A percentile compares a stretch with the other conserved stretches of the same genome.
phyloP scores from a whole-genome alignment of 768 basidiomycete genomes.

The Tylopilus felleus region DNA sequence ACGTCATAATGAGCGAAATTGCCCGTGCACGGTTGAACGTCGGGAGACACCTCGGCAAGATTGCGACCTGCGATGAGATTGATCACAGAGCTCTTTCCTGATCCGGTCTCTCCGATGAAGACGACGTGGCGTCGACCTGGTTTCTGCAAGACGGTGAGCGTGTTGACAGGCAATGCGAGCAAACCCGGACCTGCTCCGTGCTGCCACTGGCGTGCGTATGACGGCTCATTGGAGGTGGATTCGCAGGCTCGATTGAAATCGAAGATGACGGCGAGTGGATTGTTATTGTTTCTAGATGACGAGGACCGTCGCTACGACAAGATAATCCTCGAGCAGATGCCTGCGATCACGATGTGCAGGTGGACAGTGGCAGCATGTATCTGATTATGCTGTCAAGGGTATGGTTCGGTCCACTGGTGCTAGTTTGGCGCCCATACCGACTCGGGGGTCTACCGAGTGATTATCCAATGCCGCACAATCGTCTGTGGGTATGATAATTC shows the following conservation, averaged over 20 bases:
- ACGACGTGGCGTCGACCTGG: constrained; percentile 27
- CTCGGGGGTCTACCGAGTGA: neutral
- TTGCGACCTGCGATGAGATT: constrained; percentile 35
- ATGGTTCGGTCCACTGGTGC: neutral
- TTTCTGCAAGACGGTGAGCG: constrained; percentile 8
- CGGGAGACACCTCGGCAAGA: constrained; percentile 26
- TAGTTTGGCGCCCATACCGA: neutral
- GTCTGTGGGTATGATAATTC: neutral
- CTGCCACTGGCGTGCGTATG: too few species aligned
- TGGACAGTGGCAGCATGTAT: neutral
- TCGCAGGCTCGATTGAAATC: neutral
- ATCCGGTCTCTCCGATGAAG: constrained; percentile 35
- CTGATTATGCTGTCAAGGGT: neutral
- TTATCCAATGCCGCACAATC: neutral
- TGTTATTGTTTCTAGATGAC: neutral
- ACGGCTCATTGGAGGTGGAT: neutral
- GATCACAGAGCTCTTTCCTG: constrained; percentile 41
- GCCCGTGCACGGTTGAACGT: constrained; percentile 33
- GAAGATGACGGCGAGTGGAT: neutral
- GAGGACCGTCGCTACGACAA: neutral
- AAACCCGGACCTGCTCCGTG: constrained; percentile 8
- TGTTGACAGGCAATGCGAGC: neutral
- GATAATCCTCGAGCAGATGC: neutral
- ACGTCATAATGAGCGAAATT: constrained; percentile 21
- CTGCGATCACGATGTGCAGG: neutral